Conservation (phyloP, 163 green algal genomes). For the Picocystis sp. region DNA sequence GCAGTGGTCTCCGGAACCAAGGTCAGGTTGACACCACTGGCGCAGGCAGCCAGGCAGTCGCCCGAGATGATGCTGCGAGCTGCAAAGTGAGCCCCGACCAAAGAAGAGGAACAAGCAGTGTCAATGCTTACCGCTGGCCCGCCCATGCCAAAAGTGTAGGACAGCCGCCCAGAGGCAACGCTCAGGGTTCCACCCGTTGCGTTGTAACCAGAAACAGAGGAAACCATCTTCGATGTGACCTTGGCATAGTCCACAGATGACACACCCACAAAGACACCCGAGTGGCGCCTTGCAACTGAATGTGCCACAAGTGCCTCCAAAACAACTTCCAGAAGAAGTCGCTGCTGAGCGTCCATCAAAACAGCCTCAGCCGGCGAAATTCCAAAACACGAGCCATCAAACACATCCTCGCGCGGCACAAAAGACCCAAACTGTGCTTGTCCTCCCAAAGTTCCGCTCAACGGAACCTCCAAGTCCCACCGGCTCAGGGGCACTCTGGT, state of each 20-base stretch:
- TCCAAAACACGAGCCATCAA: slow-evolving; percentile 25
- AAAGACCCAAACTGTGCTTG: slow-evolving; percentile 20
- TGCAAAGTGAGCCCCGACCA: slow-evolving; percentile 47
- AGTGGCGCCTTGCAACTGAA: no score
- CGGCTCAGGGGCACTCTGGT: slow-evolving; percentile 1
- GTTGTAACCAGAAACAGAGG: slow-evolving; percentile 3
- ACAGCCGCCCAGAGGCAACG: slow-evolving; percentile 1
- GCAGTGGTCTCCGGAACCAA: slow-evolving; percentile 29
- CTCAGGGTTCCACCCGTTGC: slow-evolving; percentile 1
- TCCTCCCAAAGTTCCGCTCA: slow-evolving; percentile 1
- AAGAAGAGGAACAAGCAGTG: slow-evolving; percentile 58
- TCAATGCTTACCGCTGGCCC: slow-evolving; percentile 40
- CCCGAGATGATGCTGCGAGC: neutral
- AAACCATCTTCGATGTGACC: neutral
- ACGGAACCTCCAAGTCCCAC: slow-evolving; percentile 8
- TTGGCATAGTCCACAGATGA: no score
- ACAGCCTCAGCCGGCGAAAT: slow-evolving; percentile 30
- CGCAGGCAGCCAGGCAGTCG: slow-evolving; percentile 38
- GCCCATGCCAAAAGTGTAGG: neutral
- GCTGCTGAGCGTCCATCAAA: slow-evolving; percentile 23
- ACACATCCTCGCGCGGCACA: slow-evolving; percentile 15
- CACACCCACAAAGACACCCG: no score
- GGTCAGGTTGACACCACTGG: slow-evolving; percentile 23
- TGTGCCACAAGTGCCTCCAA: no score
- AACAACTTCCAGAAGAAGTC: slow-evolving; percentile 11